Percentiles rank a stretch among this genome's conserved stretches.
These are phyloP conservation scores for Davidsoniella australis DNA, from an alignment of 2,329 filamentous ascomycete genomes.

Conservation along the genomic window DNA sequence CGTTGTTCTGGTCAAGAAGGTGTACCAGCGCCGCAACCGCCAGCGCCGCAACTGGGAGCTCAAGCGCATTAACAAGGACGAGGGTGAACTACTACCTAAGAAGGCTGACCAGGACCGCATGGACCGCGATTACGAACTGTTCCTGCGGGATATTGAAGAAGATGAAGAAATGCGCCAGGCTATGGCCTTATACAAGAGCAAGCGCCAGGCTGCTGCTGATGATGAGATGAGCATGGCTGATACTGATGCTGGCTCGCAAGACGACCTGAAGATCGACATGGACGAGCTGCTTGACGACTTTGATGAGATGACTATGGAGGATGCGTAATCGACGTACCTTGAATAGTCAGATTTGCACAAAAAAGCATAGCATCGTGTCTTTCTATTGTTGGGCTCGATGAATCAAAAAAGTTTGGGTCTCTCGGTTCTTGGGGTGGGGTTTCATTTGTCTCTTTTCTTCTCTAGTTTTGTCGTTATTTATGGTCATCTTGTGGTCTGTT, in stretches of 20 bases:
- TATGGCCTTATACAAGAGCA: slow-evolving; percentile 69
- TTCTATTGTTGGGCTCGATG: background rate
- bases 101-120: slow-evolving; percentile 76
- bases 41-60: slow-evolving; percentile 78
- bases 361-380: background rate
- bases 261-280: slow-evolving; percentile 53
- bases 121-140: slow-evolving; percentile 92
- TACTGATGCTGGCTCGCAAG: slow-evolving; percentile 39
- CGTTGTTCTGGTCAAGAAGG: slow-evolving; percentile 91
- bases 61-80: slow-evolving; percentile 81
- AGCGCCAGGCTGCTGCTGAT: slow-evolving; percentile 32
- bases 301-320: slow-evolving; percentile 65
- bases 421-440: background rate
- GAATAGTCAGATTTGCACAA: slow-evolving; percentile 7
- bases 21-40: slow-evolving; percentile 76
- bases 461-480: slow-evolving; percentile 1
- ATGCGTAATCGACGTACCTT: slow-evolving; percentile 20
- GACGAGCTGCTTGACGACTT: slow-evolving; percentile 81
- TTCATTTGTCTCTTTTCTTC: background rate
- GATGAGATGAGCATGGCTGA: slow-evolving; percentile 53
- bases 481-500: background rate
- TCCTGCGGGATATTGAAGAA: slow-evolving; percentile 91
- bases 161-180: slow-evolving; percentile 75
- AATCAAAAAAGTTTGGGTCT: slow-evolving; percentile 7
- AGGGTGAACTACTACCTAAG: slow-evolving; percentile 70